phyloP scores from a whole-genome alignment of 352 stramenopile genomes.

The Hyaloperonospora brassicae region DNA sequence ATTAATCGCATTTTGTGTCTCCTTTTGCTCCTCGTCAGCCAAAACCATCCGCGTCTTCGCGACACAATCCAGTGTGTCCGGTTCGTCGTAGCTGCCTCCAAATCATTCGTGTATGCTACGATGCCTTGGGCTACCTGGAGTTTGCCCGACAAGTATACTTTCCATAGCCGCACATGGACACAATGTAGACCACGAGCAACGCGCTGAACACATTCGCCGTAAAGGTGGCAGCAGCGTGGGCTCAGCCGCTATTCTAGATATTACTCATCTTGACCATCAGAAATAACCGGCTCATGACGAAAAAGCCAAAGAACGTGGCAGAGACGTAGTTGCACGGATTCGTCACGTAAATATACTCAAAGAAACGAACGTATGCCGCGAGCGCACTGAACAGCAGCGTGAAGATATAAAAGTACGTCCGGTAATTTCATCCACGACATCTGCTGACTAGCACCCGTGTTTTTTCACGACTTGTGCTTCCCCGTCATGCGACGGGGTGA shows the following conservation, averaged over 20 bases:
- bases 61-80: constrained; percentile 14
- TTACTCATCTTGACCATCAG: constrained; percentile 90
- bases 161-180: constrained; percentile 85
- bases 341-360: constrained; percentile 85
- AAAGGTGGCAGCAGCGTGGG: constrained; percentile 78
- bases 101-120: constrained; percentile 4
- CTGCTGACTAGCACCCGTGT: constrained; percentile 85
- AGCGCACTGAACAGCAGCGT: constrained; percentile 69
- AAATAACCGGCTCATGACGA: constrained; percentile 81
- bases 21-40: constrained; percentile 1
- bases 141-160: constrained; percentile 76
- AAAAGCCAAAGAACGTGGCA: constrained; percentile 83
- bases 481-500: constrained; percentile 72
- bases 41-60: constrained; percentile 13
- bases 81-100: constrained; percentile 15
- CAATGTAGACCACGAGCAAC: constrained; percentile 72
- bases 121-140: constrained; percentile 49
- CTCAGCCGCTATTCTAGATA: constrained; percentile 83
- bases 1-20: constrained; percentile 3
- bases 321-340: constrained; percentile 86
- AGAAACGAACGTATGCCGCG: constrained; percentile 75
- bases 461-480: constrained; percentile 83
- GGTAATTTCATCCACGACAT: constrained; percentile 84
- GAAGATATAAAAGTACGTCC: constrained; percentile 85
- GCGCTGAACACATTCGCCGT: constrained; percentile 79